Conservation (phyloP, 106 monocot species). For the Acorus gramineus region DNA sequence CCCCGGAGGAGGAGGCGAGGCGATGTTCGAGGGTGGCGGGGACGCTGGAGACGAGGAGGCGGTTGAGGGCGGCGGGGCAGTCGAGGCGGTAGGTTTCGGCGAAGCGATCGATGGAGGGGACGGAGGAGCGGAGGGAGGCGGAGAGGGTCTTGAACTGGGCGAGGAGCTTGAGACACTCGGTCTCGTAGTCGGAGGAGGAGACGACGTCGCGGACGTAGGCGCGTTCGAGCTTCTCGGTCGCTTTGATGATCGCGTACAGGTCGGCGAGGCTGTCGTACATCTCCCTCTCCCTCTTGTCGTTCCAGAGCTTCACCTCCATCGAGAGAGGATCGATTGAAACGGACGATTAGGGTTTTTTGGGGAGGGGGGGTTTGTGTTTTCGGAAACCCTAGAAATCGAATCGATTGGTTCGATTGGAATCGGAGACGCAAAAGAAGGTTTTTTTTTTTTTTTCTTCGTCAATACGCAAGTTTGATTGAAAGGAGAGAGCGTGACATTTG, state of each 20-base stretch:
- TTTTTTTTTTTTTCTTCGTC: too few relatives aligned
- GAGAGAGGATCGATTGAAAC: too few relatives aligned
- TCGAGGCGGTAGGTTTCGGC: slow-evolving; percentile 72
- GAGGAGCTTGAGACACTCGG: slow-evolving; percentile 89
- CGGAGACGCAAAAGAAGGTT: too few relatives aligned
- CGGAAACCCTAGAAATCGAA: too few relatives aligned
- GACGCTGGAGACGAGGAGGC: slow-evolving; percentile 64
- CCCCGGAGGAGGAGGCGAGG: slow-evolving; percentile 12
- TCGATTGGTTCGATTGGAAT: too few relatives aligned
- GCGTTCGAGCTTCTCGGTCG: slow-evolving; percentile 90
- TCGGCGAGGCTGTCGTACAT: slow-evolving; percentile 84
- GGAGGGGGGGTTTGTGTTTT: too few relatives aligned
- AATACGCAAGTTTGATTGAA: too few relatives aligned
- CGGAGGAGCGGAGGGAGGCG: slow-evolving; percentile 49
- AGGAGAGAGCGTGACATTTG: too few relatives aligned
- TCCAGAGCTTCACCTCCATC: slow-evolving; percentile 57
- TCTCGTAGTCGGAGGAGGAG: slow-evolving; percentile 70
- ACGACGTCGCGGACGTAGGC: slow-evolving; percentile 93
- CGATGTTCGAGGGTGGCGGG: slow-evolving; percentile 93
- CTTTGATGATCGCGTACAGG: slow-evolving; percentile 86
- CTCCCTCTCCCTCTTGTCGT: slow-evolving; percentile 79
- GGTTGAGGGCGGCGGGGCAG: slow-evolving; percentile 71
- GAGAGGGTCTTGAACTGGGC: slow-evolving; percentile 68
- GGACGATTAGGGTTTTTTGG: too few relatives aligned
- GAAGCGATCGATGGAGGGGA: slow-evolving; percentile 60